phyloP scores from a whole-genome alignment of 768 basidiomycete species.

The Chiua virens region DNA sequence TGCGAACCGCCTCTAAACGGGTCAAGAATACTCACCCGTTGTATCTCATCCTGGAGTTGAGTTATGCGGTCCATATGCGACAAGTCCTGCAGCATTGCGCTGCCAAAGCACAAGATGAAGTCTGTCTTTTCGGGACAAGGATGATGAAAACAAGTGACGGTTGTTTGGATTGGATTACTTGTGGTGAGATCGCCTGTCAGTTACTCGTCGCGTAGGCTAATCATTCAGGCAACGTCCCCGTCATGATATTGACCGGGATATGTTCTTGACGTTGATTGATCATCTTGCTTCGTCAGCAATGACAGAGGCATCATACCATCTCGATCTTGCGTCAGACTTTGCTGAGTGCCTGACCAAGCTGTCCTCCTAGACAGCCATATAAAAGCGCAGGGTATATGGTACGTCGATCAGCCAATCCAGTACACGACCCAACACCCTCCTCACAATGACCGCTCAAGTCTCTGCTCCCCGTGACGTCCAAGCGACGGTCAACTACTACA shows the following conservation, averaged over 20 bases:
- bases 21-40: constrained; percentile 52
- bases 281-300: constrained; percentile 9
- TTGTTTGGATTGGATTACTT: no score
- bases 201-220: no score
- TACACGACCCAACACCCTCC: no score
- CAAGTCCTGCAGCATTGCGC: constrained; percentile 90
- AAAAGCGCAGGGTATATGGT: constrained; percentile 5
- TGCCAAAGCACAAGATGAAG: constrained; percentile 30
- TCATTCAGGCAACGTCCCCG: no score
- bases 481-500: constrained; percentile 38
- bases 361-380: not conserved
- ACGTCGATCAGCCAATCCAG: not conserved
- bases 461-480: constrained; percentile 32
- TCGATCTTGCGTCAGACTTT: constrained; percentile 1
- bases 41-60: constrained; percentile 92
- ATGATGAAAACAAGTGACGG: no score
- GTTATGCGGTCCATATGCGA: constrained; percentile 96
- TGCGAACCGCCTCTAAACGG: no score
- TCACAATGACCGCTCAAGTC: constrained; percentile 16
- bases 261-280: no score
- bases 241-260: no score
- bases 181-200: no score
- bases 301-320: not conserved
- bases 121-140: constrained; percentile 5
- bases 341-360: constrained; percentile 5